These are phyloP conservation scores for Jasminum sambac DNA, from an alignment of 257 asterid genomes.

Conservation along the genomic window DNA sequence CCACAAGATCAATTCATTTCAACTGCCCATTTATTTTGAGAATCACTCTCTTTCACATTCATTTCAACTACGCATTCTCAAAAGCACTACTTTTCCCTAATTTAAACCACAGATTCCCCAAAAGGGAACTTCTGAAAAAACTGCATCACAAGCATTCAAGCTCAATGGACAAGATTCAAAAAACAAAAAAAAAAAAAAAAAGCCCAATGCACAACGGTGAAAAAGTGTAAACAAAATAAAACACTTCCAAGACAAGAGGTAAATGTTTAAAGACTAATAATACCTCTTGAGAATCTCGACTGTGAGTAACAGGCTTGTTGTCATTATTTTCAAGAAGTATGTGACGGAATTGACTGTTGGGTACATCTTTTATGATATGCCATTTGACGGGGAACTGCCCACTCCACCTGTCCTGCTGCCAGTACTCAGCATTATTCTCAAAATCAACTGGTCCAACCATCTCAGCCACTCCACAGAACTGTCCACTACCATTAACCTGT, in stretches of 20 bases:
- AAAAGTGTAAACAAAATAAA: not conserved
- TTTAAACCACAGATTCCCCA: too few species aligned
- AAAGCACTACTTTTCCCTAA: too few species aligned
- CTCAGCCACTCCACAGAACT: slow-evolving; percentile 98
- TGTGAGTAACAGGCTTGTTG: slow-evolving; percentile 98
- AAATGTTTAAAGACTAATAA: slow-evolving; percentile 14
- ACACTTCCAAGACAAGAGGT: not conserved
- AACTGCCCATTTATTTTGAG: too few species aligned
- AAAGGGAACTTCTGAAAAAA: too few species aligned
- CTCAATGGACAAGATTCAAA: too few species aligned
- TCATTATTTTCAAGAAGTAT: slow-evolving; percentile 90
- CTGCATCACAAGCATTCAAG: too few species aligned
- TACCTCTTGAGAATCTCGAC: slow-evolving; percentile 99
- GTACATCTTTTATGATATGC: slow-evolving; percentile 91
- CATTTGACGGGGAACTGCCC: slow-evolving; percentile 98
- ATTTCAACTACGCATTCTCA: too few species aligned
- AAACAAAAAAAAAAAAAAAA: too few species aligned
- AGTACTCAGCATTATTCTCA: slow-evolving; percentile 91
- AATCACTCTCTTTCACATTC: too few species aligned
- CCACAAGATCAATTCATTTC: not conserved
- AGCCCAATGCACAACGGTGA: too few species aligned
- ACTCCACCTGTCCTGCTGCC: slow-evolving; percentile 99
- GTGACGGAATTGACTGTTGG: slow-evolving; percentile 95
- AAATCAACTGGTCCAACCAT: slow-evolving; percentile 94
- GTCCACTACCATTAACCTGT: slow-evolving; percentile 98